These are phyloP conservation scores for Scopulariopsis brevicaulis DNA, from an alignment of 2,329 filamentous ascomycete species.

Conservation along the genomic window DNA sequence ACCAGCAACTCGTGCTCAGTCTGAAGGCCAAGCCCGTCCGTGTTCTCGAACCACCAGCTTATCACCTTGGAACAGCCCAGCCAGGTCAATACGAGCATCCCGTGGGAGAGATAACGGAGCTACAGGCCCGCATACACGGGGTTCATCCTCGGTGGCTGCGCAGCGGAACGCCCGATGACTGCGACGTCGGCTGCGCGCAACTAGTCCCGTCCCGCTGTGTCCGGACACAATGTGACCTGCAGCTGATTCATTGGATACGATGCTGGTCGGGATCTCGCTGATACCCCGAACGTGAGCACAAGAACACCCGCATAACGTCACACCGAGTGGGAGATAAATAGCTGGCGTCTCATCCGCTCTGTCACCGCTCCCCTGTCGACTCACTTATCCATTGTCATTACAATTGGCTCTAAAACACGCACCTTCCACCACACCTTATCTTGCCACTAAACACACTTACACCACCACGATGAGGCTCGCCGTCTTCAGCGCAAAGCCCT, in stretches of 20 bases:
- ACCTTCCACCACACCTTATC: too few species aligned
- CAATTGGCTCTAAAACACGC: background rate
- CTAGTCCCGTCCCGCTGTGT: background rate
- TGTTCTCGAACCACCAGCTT: background rate
- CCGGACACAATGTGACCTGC: background rate
- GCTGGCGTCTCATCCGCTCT: background rate
- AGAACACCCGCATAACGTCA: background rate
- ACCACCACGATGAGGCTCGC: constrained; percentile 40
- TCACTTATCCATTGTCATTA: background rate
- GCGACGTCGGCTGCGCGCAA: background rate
- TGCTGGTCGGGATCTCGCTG: background rate
- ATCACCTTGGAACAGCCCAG: background rate
- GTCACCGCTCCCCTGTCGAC: background rate
- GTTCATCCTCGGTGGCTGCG: background rate
- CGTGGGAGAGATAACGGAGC: background rate
- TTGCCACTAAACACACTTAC: too few species aligned
- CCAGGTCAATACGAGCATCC: background rate
- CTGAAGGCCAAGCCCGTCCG: background rate
- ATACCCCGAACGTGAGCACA: background rate
- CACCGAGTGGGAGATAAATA: background rate
- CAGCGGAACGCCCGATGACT: background rate
- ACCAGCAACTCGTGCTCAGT: too few species aligned
- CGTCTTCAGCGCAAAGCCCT: constrained; percentile 54
- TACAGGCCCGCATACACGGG: background rate
- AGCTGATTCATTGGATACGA: background rate